Conservation (phyloP, 1,139 yeast genomes). For the Blastobotrys persicus region DNA sequence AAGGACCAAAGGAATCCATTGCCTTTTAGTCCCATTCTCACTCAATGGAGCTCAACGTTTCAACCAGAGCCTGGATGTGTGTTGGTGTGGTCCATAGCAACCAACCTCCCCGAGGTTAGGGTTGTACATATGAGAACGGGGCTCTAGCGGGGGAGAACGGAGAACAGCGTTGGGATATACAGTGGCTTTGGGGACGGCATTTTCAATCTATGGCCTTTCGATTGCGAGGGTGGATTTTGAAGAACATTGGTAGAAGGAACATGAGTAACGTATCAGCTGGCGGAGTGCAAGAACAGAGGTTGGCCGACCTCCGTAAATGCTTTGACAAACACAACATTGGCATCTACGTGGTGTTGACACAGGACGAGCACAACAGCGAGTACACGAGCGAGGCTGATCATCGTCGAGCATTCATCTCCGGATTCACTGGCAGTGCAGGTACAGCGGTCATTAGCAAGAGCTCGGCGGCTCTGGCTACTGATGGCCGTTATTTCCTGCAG, state of each 20-base stretch:
- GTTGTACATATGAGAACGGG: background rate
- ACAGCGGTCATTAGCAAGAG: constrained; percentile 78
- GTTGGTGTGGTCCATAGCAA: no score
- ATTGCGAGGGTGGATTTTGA: constrained; percentile 22
- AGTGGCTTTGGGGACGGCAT: background rate
- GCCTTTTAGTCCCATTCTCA: no score
- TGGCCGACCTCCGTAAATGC: constrained; percentile 58
- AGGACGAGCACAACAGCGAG: constrained; percentile 93
- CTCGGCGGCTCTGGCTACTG: constrained; percentile 82
- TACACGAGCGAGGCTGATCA: constrained; percentile 80
- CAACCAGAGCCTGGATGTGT: no score
- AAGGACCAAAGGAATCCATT: no score
- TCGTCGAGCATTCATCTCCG: constrained; percentile 77
- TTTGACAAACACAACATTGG: constrained; percentile 69
- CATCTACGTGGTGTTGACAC: constrained; percentile 82
- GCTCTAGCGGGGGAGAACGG: background rate
- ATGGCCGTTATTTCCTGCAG: constrained; percentile 91
- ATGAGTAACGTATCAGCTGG: constrained; percentile 15
- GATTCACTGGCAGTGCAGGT: constrained; percentile 93
- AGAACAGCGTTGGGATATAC: background rate
- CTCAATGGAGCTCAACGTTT: no score
- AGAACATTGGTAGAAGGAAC: background rate
- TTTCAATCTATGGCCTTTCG: constrained; percentile 3
- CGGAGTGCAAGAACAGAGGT: constrained; percentile 25
- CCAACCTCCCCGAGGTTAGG: no score